Evolutionary conservation across 768 basidiomycete genomes (phyloP).

Genomic region (Paxillus involutus): DNA sequence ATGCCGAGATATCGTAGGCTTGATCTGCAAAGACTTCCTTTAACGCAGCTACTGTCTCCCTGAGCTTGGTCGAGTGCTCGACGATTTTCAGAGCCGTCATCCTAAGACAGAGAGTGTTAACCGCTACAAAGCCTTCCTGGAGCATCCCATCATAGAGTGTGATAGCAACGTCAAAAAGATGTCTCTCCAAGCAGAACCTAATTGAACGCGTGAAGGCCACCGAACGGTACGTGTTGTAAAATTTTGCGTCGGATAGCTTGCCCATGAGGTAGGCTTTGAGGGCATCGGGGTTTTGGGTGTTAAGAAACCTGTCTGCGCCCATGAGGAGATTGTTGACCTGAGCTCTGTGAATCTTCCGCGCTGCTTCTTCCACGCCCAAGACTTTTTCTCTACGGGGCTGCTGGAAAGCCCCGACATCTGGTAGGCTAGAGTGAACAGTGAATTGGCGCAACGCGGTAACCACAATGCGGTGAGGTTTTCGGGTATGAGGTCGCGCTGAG

Average conservation of each 20-base stretch:
- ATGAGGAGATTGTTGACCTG: slow-evolving; percentile 27
- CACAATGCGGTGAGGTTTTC: neutral
- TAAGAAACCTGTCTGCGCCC: slow-evolving; percentile 26
- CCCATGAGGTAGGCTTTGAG: slow-evolving; percentile 23
- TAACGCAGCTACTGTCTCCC: neutral
- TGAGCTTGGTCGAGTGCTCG: neutral
- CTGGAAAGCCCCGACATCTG: neutral
- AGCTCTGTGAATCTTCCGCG: slow-evolving; percentile 18
- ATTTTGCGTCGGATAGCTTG: slow-evolving; percentile 21
- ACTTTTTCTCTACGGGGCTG: neutral
- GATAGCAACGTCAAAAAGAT: slow-evolving; percentile 38
- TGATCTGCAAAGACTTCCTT: slow-evolving; percentile 13
- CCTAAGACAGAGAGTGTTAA: slow-evolving; percentile 38
- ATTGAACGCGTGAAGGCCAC: slow-evolving; percentile 40
- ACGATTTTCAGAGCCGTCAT: slow-evolving; percentile 37
- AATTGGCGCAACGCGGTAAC: neutral
- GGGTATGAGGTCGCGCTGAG: neutral
- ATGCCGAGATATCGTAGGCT: slow-evolving; percentile 20
- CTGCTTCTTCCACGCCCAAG: neutral
- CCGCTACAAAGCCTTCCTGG: slow-evolving; percentile 37
- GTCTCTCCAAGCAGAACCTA: slow-evolving; percentile 39
- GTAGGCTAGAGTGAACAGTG: neutral
- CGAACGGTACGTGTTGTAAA: slow-evolving; percentile 28
- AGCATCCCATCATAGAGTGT: slow-evolving; percentile 43
- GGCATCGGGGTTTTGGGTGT: slow-evolving; percentile 16